Conservation (phyloP, 73 alveolate species). For the Paramecium primaurelia region DNA sequence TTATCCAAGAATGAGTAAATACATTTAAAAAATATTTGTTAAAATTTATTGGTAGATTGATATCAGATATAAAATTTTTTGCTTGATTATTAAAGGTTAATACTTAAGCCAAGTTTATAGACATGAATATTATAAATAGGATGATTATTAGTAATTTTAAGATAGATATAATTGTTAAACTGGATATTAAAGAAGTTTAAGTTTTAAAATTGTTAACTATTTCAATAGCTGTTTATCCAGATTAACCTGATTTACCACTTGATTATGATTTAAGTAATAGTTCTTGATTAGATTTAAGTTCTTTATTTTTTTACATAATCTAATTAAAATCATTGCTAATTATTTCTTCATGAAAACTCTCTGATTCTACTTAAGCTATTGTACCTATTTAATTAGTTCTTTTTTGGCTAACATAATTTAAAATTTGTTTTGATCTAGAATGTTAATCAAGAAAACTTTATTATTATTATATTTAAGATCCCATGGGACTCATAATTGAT, state of each 20-base stretch:
- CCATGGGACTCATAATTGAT: neutral
- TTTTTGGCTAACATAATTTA: neutral
- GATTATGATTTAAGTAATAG: neutral
- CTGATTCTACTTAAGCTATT: neutral
- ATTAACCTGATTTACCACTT: neutral
- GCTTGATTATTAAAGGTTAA: neutral
- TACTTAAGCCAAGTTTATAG: neutral
- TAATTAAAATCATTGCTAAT: neutral
- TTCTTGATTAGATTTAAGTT: neutral
- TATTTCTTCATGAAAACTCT: neutral
- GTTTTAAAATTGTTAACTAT: neutral
- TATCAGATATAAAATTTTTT: neutral
- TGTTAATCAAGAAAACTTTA: neutral
- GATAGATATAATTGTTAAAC: neutral
- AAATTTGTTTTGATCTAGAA: neutral
- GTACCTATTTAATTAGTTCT: neutral
- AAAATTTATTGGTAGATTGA: neutral
- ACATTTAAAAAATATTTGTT: neutral
- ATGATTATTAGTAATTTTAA: neutral
- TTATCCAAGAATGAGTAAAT: neutral
- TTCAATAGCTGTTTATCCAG: conserved; percentile 14
- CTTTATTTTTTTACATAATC: neutral
- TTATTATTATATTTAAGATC: neutral
- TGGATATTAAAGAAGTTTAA: neutral
- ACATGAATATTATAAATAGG: neutral